phyloP scores from a whole-genome alignment of 2,329 filamentous ascomycete species.

The Colletotrichum sp. region DNA sequence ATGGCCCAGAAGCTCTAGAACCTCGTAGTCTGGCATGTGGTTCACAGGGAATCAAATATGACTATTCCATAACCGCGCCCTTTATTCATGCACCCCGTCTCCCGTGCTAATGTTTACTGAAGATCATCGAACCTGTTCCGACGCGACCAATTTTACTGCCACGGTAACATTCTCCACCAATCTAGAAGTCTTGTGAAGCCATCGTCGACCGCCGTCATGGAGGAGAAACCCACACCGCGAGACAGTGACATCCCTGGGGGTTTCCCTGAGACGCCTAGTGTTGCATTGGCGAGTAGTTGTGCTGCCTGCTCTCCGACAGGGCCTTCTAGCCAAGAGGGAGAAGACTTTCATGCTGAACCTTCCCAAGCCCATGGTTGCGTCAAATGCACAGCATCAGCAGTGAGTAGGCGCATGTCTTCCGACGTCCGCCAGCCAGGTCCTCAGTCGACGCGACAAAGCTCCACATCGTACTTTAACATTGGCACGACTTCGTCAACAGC shows the following conservation, averaged over 20 bases:
- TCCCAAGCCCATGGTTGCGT: neutral
- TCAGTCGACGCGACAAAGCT: neutral
- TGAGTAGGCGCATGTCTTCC: neutral
- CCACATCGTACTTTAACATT: neutral
- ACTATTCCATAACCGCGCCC: neutral
- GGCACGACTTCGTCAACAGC: neutral
- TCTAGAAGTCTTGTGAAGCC: neutral
- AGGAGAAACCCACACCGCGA: constrained; percentile 30
- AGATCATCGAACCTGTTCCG: neutral
- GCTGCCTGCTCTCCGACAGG: constrained; percentile 3
- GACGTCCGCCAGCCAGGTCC: neutral
- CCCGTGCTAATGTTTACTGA: neutral
- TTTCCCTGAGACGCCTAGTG: constrained; percentile 32
- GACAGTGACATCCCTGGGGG: constrained; percentile 36
- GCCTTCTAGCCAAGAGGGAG: neutral
- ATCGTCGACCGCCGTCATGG: constrained; percentile 23
- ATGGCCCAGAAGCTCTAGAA: neutral
- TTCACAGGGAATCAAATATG: neutral
- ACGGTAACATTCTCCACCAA: neutral
- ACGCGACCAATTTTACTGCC: neutral
- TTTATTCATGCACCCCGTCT: neutral
- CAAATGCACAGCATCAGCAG: neutral
- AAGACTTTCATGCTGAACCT: neutral
- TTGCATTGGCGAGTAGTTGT: constrained; percentile 20
- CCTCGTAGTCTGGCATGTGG: neutral